These are phyloP conservation scores for Canavalia ensiformis DNA, from an alignment of 306 rosid genomes.

Conservation along the genomic window DNA sequence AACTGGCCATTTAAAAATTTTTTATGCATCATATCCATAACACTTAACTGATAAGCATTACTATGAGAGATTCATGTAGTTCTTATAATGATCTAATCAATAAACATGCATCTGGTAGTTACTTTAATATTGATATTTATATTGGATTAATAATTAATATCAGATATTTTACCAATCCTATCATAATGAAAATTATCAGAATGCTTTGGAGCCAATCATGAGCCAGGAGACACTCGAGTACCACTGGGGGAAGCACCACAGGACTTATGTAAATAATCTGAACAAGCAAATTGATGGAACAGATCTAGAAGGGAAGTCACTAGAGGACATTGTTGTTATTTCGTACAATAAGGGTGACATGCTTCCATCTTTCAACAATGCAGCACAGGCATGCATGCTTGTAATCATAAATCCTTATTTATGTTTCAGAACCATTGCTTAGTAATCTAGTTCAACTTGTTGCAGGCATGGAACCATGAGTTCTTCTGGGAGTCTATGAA, in stretches of 20 bases:
- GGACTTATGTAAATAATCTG: constrained; percentile 82
- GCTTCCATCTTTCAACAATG: constrained; percentile 88
- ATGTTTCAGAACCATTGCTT: constrained; percentile 3
- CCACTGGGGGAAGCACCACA: constrained; percentile 98
- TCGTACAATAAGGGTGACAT: constrained; percentile 80
- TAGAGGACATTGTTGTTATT: constrained; percentile 64
- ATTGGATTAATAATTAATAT: constrained; percentile 34
- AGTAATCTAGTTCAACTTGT: constrained; percentile 21
- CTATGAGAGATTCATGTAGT: background rate
- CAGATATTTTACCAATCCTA: constrained; percentile 13
- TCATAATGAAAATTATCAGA: constrained; percentile 54
- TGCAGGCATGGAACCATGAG: constrained; percentile 91
- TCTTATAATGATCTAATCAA: constrained; percentile 1
- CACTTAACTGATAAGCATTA: constrained; percentile 15
- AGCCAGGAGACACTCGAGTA: constrained; percentile 79
- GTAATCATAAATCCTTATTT: background rate
- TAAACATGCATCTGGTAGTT: constrained; percentile 8
- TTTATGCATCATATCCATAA: background rate
- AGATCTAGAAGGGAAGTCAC: constrained; percentile 67
- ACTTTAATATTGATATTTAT: background rate
- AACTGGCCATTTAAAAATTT: constrained; percentile 26
- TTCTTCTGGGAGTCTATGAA: constrained; percentile 97
- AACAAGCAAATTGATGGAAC: constrained; percentile 87
- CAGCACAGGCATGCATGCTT: constrained; percentile 73
- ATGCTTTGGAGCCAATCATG: constrained; percentile 93